Evolutionary conservation across 768 basidiomycete genomes (phyloP), one percentile per base, ranked within the genome.

Genomic region (Cytidiella melzeri): DNA sequence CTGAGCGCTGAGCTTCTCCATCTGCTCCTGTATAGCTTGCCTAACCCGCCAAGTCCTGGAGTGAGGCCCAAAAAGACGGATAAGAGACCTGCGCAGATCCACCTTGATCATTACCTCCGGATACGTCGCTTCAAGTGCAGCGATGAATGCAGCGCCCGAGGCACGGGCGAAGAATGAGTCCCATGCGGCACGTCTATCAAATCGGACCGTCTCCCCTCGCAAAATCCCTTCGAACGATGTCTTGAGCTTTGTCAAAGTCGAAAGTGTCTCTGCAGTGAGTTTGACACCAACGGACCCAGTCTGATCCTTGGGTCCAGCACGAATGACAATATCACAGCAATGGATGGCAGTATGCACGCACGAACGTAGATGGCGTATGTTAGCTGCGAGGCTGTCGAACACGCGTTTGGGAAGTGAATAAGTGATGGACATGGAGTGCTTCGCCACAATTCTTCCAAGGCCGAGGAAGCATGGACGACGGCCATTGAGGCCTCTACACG

Each of bases 191-290:
- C 75, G 74, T 24, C 73, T 77, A 40, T 79, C 72, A 15, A 74
- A 57, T 23, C 64, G 70, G 27, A 87, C 61, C 2, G 74, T 65
- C 54, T 89, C 83, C 1, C 87, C 87, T 2, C 72, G 75, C 0
- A 84, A 58, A 10, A 83, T 67, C n/a, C 69, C 70, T 58, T 87
- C 84, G 19, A 87, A 71, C 53, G 80, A 72, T 2, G 67, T 61
- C 56, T 87, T 88, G 45, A 86, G 70, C 36, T 61, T 63, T 0
- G 77, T 76, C 1, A 91, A 61, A 5, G 75, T 65, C 45, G 72
- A 72, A 10, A 75, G 56, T 10, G 73, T 71, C 11, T 77, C 72
- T 0, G 79, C 77, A 1, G 69, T 73, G 1, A 89, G 52, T 50
- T 68, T 76, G 42, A 88, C 62, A 9, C 50, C 36, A 18, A 73